Evolutionary conservation across 768 basidiomycete species (phyloP).

Genomic region (Mycena metata): DNA sequence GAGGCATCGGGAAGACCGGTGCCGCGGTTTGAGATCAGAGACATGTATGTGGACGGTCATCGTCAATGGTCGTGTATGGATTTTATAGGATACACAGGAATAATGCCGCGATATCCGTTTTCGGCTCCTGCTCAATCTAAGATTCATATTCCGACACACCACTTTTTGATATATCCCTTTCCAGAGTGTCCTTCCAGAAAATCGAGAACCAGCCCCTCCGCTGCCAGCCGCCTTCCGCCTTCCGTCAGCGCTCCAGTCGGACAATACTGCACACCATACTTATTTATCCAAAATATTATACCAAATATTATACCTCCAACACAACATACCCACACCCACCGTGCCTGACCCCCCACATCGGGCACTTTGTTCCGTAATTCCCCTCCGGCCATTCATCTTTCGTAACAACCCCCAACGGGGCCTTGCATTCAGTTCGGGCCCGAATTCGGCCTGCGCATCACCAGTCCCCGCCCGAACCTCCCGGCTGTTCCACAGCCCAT

Average conservation of each 20-base stretch:
- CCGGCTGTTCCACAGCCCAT: not conserved
- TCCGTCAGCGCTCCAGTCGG: conserved; percentile 23
- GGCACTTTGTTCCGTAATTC: not conserved
- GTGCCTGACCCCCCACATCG: not conserved
- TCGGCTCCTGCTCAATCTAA: not conserved
- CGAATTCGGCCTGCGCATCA: not conserved
- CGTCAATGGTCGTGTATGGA: too few species aligned
- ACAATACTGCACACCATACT: too few species aligned
- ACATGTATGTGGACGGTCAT: too few species aligned
- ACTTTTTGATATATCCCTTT: not conserved
- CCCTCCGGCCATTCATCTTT: not conserved
- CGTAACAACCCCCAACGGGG: not conserved
- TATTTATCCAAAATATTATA: not conserved
- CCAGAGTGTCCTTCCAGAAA: not conserved
- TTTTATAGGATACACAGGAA: too few species aligned
- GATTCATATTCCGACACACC: conserved; percentile 1
- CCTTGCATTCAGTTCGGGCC: not conserved
- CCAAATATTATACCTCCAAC: too few species aligned
- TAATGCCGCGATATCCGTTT: conserved; percentile 14
- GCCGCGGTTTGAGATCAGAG: not conserved
- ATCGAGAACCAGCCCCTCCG: not conserved
- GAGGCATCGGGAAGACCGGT: not conserved
- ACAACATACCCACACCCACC: too few species aligned
- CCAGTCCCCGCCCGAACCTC: not conserved
- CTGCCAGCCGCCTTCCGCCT: conserved; percentile 26